Percentiles rank a stretch among this genome's conserved stretches.
Evolutionary conservation across 1,284 basidiomycete species (phyloP).

Genomic region (Fomes fomentarius): DNA sequence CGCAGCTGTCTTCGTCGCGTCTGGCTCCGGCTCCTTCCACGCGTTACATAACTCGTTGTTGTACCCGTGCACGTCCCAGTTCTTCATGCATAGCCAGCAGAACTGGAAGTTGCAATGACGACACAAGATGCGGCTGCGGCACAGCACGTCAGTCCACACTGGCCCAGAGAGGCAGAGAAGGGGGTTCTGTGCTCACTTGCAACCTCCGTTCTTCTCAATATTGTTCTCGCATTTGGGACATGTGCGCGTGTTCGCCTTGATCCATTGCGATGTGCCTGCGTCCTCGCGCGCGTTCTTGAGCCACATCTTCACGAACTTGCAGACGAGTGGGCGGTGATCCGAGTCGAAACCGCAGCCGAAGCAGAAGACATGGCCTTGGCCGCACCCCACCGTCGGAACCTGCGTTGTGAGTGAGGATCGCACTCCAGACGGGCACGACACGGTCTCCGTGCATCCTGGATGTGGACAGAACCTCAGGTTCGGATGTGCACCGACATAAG

Average conservation of each 20-base stretch:
- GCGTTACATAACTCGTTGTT: conserved; percentile 64
- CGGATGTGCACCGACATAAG: conserved; percentile 62
- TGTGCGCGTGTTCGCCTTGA: conserved; percentile 70
- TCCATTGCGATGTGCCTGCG: conserved; percentile 72
- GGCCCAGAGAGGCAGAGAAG: not conserved
- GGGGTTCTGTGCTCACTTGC: conserved; percentile 49
- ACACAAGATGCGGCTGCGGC: conserved; percentile 44
- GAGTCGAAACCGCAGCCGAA: conserved; percentile 56
- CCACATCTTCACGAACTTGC: conserved; percentile 62
- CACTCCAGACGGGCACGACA: conserved; percentile 38
- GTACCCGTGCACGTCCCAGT: conserved; percentile 69
- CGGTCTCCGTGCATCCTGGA: conserved; percentile 37
- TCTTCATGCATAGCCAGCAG: conserved; percentile 74
- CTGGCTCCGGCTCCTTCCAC: conserved; percentile 62
- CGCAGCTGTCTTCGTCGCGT: conserved; percentile 52
- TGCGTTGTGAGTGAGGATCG: conserved; percentile 48
- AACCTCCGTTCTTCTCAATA: conserved; percentile 76
- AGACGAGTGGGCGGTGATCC: conserved; percentile 66
- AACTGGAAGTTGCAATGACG: conserved; percentile 65
- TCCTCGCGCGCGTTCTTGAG: conserved; percentile 70
- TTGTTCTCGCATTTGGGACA: conserved; percentile 68
- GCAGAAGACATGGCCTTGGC: conserved; percentile 52
- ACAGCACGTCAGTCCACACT: conserved; percentile 34
- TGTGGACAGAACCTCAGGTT: conserved; percentile 62
- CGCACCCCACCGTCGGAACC: conserved; percentile 62